A percentile compares a stretch with the other conserved stretches of the same genome.
Evolutionary conservation across 352 stramenopile genomes (phyloP).

Genomic region (Phytophthora boehmeriae): DNA sequence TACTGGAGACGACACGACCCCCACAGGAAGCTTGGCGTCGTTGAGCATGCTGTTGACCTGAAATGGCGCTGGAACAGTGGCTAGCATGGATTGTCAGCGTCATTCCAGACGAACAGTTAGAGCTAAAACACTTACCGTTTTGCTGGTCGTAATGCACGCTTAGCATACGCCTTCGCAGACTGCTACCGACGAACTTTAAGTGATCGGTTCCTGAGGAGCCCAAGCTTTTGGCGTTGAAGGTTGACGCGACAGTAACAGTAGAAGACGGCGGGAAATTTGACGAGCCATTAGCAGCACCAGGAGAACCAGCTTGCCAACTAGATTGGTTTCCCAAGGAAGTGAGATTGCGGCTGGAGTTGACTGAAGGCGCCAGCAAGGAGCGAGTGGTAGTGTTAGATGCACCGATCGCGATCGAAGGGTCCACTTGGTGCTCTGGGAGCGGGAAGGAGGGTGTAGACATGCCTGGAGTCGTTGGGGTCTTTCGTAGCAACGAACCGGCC

Average conservation of each 20-base stretch:
- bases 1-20: slow-evolving; percentile 53
- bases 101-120: not conserved
- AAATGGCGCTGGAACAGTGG: slow-evolving; percentile 4
- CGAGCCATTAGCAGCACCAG: not conserved
- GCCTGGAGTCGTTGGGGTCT: slow-evolving; percentile 31
- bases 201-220: slow-evolving; percentile 31
- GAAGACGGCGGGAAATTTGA: slow-evolving; percentile 28
- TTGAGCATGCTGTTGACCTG: slow-evolving; percentile 21
- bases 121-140: slow-evolving; percentile 24
- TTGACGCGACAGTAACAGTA: slow-evolving; percentile 59
- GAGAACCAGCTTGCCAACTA: slow-evolving; percentile 27
- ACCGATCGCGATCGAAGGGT: slow-evolving; percentile 48
- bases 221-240: slow-evolving; percentile 28
- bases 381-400: slow-evolving; percentile 57
- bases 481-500: slow-evolving; percentile 51
- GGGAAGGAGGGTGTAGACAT: slow-evolving; percentile 36
- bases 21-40: slow-evolving; percentile 35
- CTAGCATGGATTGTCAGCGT: not conserved
- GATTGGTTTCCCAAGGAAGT: slow-evolving; percentile 18
- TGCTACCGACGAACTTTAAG: slow-evolving; percentile 33
- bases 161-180: slow-evolving; percentile 46
- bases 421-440: slow-evolving; percentile 45
- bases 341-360: slow-evolving; percentile 20
- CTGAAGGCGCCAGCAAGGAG: slow-evolving; percentile 33
- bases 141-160: slow-evolving; percentile 67